phyloP scores from a whole-genome alignment of 352 stramenopile genomes.

The Phytophthora citricola region DNA sequence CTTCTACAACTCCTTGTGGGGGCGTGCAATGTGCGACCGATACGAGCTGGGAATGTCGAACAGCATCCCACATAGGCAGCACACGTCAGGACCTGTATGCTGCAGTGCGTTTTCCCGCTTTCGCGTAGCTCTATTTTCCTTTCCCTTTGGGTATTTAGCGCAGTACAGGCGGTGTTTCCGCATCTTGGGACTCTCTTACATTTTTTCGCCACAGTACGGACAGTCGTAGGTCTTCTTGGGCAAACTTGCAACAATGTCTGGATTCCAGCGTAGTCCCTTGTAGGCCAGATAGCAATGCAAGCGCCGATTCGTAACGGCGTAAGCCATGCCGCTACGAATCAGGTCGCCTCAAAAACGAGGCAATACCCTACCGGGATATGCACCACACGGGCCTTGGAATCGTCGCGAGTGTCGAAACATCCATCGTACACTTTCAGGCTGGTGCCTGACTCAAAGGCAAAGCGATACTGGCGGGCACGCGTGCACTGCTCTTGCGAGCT shows the following conservation, averaged over 20 bases:
- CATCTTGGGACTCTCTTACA: not conserved
- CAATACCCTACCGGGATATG: not conserved
- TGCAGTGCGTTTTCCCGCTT: not conserved
- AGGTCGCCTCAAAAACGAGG: not conserved
- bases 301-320: not conserved
- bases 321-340: not conserved
- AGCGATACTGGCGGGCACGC: not conserved
- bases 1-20: conserved; percentile 1
- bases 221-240: not conserved
- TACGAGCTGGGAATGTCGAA: not conserved
- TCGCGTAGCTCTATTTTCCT: not conserved
- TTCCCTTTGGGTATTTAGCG: not conserved
- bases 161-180: not conserved
- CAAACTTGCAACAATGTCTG: not conserved
- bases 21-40: not conserved
- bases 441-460: not conserved
- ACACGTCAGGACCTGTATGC: not conserved
- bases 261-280: not conserved
- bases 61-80: not conserved
- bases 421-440: not conserved
- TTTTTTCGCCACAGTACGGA: not conserved
- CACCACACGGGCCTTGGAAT: not conserved
- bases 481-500: too few relatives aligned
- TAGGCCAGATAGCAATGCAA: conserved; percentile 2
- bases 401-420: not conserved